phyloP scores from a whole-genome alignment of 2,329 filamentous ascomycete species.

The Hypoxylon sp. region DNA sequence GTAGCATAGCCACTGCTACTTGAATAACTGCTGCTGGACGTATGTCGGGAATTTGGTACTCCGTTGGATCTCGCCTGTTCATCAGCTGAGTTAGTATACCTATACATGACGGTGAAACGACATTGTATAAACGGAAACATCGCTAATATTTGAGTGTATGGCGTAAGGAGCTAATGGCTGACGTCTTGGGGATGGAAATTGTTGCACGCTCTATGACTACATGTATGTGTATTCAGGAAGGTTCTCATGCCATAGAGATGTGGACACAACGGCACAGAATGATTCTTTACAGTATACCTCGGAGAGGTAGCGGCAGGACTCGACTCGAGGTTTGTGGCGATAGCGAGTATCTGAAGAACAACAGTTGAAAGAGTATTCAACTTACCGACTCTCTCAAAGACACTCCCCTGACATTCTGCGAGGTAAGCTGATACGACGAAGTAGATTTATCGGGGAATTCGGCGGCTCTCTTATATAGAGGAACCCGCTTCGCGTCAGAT shows the following conservation, averaged over 20 bases:
- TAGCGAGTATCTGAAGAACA: background rate
- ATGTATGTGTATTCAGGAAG: slow-evolving; percentile 17
- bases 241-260: slow-evolving; percentile 10
- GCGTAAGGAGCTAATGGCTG: background rate
- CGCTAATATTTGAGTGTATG: slow-evolving; percentile 4
- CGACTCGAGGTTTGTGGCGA: slow-evolving; percentile 1
- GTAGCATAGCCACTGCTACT: slow-evolving; percentile 55
- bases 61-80: slow-evolving; percentile 37
- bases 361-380: slow-evolving; percentile 21
- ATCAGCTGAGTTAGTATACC: slow-evolving; percentile 42
- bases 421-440: slow-evolving; percentile 59
- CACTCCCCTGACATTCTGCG: slow-evolving; percentile 64
- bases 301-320: background rate
- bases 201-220: slow-evolving; percentile 3
- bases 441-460: slow-evolving; percentile 64
- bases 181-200: no score
- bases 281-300: background rate
- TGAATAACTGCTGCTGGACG: slow-evolving; percentile 57
- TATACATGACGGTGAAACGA: background rate
- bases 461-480: slow-evolving; percentile 67
- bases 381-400: slow-evolving; percentile 56
- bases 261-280: background rate
- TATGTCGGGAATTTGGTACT: slow-evolving; percentile 42
- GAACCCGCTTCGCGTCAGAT: slow-evolving; percentile 73
- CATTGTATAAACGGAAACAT: slow-evolving; percentile 21